Percentiles rank a stretch among this genome's conserved stretches.
phyloP scores from a whole-genome alignment of 208 protist species.

The Wallacemonas sp. region DNA sequence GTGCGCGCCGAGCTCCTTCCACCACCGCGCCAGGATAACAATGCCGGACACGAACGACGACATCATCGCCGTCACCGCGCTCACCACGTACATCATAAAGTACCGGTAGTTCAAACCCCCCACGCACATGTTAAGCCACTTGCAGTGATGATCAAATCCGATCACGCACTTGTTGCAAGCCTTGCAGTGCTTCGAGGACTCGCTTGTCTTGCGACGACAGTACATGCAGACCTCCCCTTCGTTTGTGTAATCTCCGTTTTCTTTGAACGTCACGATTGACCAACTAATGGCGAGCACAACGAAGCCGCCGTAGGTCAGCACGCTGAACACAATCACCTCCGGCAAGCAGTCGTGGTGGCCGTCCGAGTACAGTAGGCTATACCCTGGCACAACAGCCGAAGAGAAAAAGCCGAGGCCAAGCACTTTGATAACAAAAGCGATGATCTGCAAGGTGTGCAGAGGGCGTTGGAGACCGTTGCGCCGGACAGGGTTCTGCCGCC shows the following conservation, averaged over 20 bases:
- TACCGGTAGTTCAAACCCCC: constrained; percentile 73
- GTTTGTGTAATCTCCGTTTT: constrained; percentile 56
- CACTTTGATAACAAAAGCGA: constrained; percentile 42
- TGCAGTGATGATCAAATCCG: constrained; percentile 92
- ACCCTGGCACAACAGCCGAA: constrained; percentile 39
- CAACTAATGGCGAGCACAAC: constrained; percentile 28
- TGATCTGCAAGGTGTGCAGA: constrained; percentile 65
- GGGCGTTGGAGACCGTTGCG: constrained; percentile 67
- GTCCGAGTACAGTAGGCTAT: constrained; percentile 44
- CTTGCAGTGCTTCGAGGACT: constrained; percentile 86
- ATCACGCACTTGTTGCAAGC: constrained; percentile 88
- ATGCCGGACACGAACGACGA: constrained; percentile 29
- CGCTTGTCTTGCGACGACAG: constrained; percentile 53
- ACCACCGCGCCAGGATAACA: constrained; percentile 58
- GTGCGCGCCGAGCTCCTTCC: constrained; percentile 38
- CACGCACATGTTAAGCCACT: constrained; percentile 92
- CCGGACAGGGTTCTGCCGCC: constrained; percentile 45
- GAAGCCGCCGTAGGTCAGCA: constrained; percentile 16
- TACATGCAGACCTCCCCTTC: constrained; percentile 64
- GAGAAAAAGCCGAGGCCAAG: constrained; percentile 50
- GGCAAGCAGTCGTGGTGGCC: constrained; percentile 26
- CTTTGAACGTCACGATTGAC: constrained; percentile 50
- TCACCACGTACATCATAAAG: constrained; percentile 66
- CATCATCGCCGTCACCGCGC: constrained; percentile 24
- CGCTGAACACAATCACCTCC: constrained; percentile 52